phyloP scores from a whole-genome alignment of 495 filamentous ascomycete species.

The Acidomyces sp. region DNA sequence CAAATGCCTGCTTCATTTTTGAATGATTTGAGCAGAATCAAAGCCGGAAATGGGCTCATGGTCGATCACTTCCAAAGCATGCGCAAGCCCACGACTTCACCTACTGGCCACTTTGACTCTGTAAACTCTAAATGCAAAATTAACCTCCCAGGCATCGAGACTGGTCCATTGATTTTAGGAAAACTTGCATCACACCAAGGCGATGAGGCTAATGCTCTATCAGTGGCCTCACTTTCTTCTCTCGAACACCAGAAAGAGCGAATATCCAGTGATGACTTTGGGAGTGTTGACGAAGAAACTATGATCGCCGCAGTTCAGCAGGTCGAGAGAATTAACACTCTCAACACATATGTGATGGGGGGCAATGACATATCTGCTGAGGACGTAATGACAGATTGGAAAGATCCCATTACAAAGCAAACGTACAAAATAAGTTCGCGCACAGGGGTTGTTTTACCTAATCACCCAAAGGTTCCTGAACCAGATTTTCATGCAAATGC shows the following conservation, averaged over 20 bases:
- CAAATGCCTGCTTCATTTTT: constrained; percentile 30
- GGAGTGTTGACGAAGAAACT: constrained; percentile 3
- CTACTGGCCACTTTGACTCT: constrained; percentile 13
- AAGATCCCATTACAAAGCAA: constrained; percentile 19
- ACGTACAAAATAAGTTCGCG: constrained; percentile 13
- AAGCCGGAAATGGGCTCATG: constrained; percentile 37
- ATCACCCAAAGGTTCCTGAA: no score
- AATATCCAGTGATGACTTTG: constrained; percentile 12
- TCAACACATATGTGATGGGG: background rate
- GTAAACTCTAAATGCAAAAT: no score
- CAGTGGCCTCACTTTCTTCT: no score
- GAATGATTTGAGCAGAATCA: constrained; percentile 53
- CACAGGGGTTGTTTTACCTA: constrained; percentile 18
- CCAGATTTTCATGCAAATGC: no score
- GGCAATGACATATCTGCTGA: background rate
- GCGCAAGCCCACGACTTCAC: constrained; percentile 2
- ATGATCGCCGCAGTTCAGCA: background rate
- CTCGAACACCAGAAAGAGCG: no score
- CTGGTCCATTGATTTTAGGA: no score
- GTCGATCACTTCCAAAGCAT: constrained; percentile 15
- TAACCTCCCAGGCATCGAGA: constrained; percentile 1
- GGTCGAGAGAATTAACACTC: background rate
- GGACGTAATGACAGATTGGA: constrained; percentile 16
- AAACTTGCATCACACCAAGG: no score
- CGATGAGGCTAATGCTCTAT: no score